A percentile compares a stretch with the other conserved stretches of the same genome.
phyloP scores from a whole-genome alignment of 805 yeast genomes.

The Yamadazyma paraphyllophila region DNA sequence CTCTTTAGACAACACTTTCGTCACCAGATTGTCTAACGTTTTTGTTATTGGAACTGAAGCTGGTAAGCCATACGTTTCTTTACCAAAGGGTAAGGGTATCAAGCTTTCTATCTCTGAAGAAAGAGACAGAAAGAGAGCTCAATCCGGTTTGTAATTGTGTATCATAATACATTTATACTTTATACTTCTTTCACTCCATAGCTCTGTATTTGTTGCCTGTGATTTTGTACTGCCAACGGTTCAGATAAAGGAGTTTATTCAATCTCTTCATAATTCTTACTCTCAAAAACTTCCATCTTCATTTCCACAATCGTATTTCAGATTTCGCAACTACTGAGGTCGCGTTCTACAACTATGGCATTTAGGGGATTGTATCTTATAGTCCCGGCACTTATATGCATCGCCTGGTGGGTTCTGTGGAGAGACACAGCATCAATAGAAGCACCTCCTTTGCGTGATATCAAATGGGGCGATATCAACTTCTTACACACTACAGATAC shows the following conservation, averaged over 20 bases:
- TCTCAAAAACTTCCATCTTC: too few relatives aligned
- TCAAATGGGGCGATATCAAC: slow-evolving; percentile 71
- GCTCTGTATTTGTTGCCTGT: too few relatives aligned
- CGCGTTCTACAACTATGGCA: neutral
- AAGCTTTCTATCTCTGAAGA: slow-evolving; percentile 42
- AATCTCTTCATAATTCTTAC: too few relatives aligned
- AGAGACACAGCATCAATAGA: neutral
- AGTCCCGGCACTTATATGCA: too few relatives aligned
- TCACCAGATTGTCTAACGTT: slow-evolving; percentile 42
- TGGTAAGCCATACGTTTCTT: slow-evolving; percentile 39
- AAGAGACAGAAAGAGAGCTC: slow-evolving; percentile 46
- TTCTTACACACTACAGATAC: slow-evolving; percentile 95
- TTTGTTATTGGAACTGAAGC: slow-evolving; percentile 42
- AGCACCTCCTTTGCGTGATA: slow-evolving; percentile 33
- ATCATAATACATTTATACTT: neutral
- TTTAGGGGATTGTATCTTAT: too few relatives aligned
- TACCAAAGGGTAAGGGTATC: slow-evolving; percentile 47
- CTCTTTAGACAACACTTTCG: slow-evolving; percentile 41
- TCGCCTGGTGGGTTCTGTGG: neutral
- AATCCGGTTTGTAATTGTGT: slow-evolving; percentile 20
- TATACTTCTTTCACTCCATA: neutral
- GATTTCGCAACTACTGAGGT: neutral
- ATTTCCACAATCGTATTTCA: too few relatives aligned
- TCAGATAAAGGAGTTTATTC: too few relatives aligned
- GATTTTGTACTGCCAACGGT: too few relatives aligned